phyloP scores from a whole-genome alignment of 371 early-diverging fungal genomes.

The Mucor lusitanicus region DNA sequence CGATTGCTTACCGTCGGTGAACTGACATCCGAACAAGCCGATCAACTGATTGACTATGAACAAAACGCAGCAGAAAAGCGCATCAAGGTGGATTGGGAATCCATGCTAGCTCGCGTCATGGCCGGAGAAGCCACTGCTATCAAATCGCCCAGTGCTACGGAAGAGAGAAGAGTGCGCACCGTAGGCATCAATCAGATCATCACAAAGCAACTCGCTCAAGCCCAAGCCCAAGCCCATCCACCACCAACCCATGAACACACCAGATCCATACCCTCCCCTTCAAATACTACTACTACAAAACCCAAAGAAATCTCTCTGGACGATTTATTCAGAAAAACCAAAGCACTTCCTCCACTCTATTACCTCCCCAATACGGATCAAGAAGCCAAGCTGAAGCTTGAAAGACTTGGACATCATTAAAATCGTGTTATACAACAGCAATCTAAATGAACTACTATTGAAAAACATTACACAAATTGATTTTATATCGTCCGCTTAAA shows the following conservation, averaged over 20 bases:
- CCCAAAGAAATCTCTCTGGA: constrained; percentile 42
- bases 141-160: constrained; percentile 10
- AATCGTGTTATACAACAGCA: neutral
- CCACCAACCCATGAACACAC: too few species aligned
- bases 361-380: constrained; percentile 53
- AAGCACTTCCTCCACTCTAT: constrained; percentile 50
- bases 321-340: constrained; percentile 56
- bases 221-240: constrained; percentile 1
- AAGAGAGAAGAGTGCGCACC: constrained; percentile 27
- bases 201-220: constrained; percentile 44
- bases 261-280: neutral
- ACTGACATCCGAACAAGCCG: constrained; percentile 59
- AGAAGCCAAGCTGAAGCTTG: constrained; percentile 33
- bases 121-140: constrained; percentile 12
- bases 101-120: constrained; percentile 21
- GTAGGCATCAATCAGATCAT: constrained; percentile 45
- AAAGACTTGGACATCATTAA: constrained; percentile 14
- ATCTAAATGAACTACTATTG: neutral
- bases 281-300: constrained; percentile 4
- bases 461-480: neutral
- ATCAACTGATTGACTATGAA: constrained; percentile 59
- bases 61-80: constrained; percentile 58
- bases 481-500: constrained; percentile 3
- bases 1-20: constrained; percentile 56
- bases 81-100: constrained; percentile 44